Evolutionary conservation across 2,329 filamentous ascomycete genomes (phyloP).

Genomic region (Tolypocladium album): DNA sequence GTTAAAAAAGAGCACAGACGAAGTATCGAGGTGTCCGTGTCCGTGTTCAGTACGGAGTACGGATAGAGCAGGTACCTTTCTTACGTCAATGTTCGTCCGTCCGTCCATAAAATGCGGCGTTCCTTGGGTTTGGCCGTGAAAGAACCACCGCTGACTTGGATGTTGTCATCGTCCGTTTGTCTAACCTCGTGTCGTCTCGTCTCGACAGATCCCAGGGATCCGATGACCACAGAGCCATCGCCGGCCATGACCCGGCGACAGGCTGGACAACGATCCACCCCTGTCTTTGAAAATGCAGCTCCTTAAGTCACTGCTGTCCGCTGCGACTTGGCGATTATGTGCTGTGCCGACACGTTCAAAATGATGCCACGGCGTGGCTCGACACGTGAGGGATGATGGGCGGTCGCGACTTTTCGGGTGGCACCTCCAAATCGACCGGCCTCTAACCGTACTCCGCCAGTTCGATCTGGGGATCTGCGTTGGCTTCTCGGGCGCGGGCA

Average conservation of each 20-base stretch:
- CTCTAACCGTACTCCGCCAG: not conserved
- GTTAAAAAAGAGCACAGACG: no score
- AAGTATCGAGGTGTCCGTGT: not conserved
- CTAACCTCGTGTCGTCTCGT: not conserved
- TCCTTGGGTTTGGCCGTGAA: not conserved
- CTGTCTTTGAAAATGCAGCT: not conserved
- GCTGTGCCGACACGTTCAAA: not conserved
- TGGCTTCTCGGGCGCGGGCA: not conserved
- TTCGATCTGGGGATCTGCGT: not conserved
- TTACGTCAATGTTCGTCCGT: not conserved
- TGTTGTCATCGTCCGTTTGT: not conserved
- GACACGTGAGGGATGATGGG: not conserved
- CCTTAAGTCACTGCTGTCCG: not conserved
- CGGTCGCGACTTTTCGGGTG: not conserved
- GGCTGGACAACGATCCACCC: not conserved
- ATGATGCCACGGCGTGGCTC: not conserved
- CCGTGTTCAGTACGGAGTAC: not conserved
- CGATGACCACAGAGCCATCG: not conserved
- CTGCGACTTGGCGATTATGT: not conserved
- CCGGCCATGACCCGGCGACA: not conserved
- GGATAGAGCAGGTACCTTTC: no score
- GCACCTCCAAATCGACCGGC: not conserved
- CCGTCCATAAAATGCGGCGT: not conserved
- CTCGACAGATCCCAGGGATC: not conserved
- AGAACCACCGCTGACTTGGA: not conserved